phyloP scores from a whole-genome alignment of 2,329 filamentous ascomycete species.

The Albophoma yamanashiensis region DNA sequence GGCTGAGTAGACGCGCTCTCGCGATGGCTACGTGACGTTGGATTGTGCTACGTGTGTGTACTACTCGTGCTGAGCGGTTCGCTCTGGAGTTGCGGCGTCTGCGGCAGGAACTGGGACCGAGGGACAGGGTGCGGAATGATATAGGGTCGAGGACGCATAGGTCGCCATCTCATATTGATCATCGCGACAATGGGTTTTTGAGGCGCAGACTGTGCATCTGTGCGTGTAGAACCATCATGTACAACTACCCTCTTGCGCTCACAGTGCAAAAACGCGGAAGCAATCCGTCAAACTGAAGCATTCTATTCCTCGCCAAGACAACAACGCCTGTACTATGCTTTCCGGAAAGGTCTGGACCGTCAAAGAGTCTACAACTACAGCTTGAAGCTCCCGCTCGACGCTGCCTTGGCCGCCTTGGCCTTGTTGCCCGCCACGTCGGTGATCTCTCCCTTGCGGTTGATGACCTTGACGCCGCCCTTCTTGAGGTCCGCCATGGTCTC shows the following conservation, averaged over 20 bases:
- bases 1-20: not conserved
- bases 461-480: conserved; percentile 82
- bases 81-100: not conserved
- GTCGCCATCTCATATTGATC: not conserved
- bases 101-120: not conserved
- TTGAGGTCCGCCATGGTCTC: conserved; percentile 57
- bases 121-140: not conserved
- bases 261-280: not conserved
- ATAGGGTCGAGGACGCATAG: not conserved
- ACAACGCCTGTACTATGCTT: not conserved
- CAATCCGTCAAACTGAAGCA: not conserved
- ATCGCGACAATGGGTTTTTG: not conserved
- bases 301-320: not conserved
- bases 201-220: not conserved
- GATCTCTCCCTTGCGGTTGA: conserved; percentile 80
- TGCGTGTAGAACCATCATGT: not conserved
- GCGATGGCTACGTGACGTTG: not conserved
- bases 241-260: not conserved
- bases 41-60: not conserved
- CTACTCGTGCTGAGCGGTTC: not conserved
- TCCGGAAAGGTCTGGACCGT: not conserved
- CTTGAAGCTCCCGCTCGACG: conserved; percentile 50
- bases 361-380: conserved; percentile 28
- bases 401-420: conserved; percentile 41
- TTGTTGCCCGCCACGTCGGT: conserved; percentile 76